Base-by-base conservation (phyloP, 306 rosid species). In the Acmispon strigosus region DNA sequence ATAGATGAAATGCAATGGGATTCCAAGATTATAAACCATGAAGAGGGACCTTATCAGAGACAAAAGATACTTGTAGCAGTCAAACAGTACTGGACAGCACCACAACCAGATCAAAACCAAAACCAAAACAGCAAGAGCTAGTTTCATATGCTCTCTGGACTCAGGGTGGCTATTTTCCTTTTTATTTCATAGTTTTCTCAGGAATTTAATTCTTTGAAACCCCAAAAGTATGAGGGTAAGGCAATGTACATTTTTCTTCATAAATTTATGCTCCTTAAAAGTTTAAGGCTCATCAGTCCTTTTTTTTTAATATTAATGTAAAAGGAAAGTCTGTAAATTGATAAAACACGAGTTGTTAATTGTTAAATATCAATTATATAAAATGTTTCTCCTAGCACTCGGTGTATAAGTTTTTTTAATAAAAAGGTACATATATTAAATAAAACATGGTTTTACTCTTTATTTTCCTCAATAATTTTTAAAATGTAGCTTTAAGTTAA, bases 21-120 rank as follows among this genome's bases (percentile, higher is more conserved):
- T n/a, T 56, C 87, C 14, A 77, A 70, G 66, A 82, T 91, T 13
- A 82, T 81, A 27, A 95, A 94, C 76, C 96, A 94, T 68, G 99
- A 94, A 82, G 65, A 74, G 0, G 96, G 99, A 34, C 96, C 97
- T 47, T 75, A 39, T 18, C 45, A 80, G 11, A 86, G 89, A 68
- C 84, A 87, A 20, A 94, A 91, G 88, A 79, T 91, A 29, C 57
- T 94, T 4, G 63, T 87, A 16, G 97, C 92, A 44, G 76, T 69
- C 16, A 94, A 94, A 75, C 84, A 82, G 70, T 89, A 91, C 16
- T 87, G 95, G 96, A 87, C 96, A 27, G 82, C 95, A 18, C 87
- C 94, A 11, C 72, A 73, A 27, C 74, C 72, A 42, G 67, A 55
- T 15, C 58, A 70, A 36, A 53, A 57, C 62, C 63, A 75, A 58